phyloP scores from a whole-genome alignment of 225 moss, liverwort and hornwort species.

The Neckera pumila region DNA sequence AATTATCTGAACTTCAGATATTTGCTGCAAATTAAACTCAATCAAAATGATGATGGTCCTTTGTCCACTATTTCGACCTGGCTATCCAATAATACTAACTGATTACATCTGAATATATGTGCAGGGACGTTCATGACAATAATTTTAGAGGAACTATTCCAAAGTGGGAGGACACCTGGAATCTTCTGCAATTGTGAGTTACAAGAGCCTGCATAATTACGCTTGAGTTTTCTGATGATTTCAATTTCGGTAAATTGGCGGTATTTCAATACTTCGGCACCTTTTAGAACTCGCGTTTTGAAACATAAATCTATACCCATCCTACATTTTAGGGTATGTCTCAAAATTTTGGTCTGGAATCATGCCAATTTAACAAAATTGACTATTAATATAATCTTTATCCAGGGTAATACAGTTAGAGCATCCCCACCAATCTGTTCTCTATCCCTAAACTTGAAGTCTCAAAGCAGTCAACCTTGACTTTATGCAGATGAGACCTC shows the following conservation, averaged over 20 bases:
- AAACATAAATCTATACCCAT: neutral
- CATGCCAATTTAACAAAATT: too few species aligned
- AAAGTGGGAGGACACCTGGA: neutral
- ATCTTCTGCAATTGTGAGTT: slow-evolving; percentile 7
- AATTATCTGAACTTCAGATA: too few species aligned
- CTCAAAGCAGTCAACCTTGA: too few species aligned
- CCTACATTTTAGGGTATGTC: neutral
- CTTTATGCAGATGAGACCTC: too few species aligned
- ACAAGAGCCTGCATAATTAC: neutral
- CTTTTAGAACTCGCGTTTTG: neutral
- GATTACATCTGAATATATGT: neutral
- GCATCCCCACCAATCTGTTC: too few species aligned
- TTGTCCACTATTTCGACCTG: neutral
- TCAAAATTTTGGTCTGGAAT: neutral
- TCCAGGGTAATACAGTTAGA: neutral
- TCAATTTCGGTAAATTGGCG: neutral
- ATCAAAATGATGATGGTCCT: neutral
- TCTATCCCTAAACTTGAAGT: too few species aligned
- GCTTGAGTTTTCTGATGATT: too few species aligned
- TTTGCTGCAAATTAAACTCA: too few species aligned
- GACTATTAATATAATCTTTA: neutral
- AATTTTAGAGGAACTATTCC: neutral
- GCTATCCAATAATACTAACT: neutral
- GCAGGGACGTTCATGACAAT: slow-evolving; percentile 14
- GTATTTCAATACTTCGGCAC: neutral